Percentiles rank a stretch among this genome's conserved stretches.
phyloP scores from a whole-genome alignment of 2,329 filamentous ascomycete species.

The Tolypocladium pustulatum region DNA sequence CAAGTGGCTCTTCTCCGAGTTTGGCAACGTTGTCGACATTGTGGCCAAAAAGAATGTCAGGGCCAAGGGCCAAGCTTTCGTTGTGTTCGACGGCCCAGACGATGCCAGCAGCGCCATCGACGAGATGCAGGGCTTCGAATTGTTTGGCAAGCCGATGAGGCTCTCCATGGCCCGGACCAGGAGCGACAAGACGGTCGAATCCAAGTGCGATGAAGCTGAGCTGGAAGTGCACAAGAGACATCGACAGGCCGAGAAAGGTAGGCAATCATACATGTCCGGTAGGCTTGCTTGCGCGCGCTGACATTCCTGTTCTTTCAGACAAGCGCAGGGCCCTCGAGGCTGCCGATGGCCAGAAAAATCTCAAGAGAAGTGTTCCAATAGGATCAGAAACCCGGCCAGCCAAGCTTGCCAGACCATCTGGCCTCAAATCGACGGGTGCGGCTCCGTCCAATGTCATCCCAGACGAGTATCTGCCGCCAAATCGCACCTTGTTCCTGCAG shows the following conservation, averaged over 20 bases:
- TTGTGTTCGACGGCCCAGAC: slow-evolving; percentile 78
- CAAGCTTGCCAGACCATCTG: slow-evolving; percentile 50
- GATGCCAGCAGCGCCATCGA: slow-evolving; percentile 75
- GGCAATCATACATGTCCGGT: slow-evolving; percentile 6
- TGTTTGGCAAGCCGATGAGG: slow-evolving; percentile 86
- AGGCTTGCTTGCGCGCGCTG: not conserved
- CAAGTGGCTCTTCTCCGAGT: slow-evolving; percentile 72
- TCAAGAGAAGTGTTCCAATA: slow-evolving; percentile 49
- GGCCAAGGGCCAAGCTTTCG: slow-evolving; percentile 89
- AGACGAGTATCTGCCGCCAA: slow-evolving; percentile 96
- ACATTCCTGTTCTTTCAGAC: slow-evolving; percentile 26
- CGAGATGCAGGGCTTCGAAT: slow-evolving; percentile 81
- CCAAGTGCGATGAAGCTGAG: slow-evolving; percentile 64
- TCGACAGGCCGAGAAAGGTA: slow-evolving; percentile 83
- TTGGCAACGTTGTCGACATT: slow-evolving; percentile 75
- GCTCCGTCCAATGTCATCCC: slow-evolving; percentile 65
- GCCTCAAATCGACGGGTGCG: slow-evolving; percentile 66
- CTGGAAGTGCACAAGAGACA: slow-evolving; percentile 79
- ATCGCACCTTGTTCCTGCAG: slow-evolving; percentile 92
- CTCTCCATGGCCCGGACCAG: slow-evolving; percentile 70
- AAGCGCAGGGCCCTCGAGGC: slow-evolving; percentile 76
- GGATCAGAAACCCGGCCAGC: slow-evolving; percentile 44
- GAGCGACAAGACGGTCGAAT: slow-evolving; percentile 79
- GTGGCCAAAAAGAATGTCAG: slow-evolving; percentile 83
- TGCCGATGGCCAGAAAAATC: slow-evolving; percentile 65